Evolutionary conservation across 2,329 filamentous ascomycete genomes (phyloP).

Genomic region (Cladophialophora yegresii): DNA sequence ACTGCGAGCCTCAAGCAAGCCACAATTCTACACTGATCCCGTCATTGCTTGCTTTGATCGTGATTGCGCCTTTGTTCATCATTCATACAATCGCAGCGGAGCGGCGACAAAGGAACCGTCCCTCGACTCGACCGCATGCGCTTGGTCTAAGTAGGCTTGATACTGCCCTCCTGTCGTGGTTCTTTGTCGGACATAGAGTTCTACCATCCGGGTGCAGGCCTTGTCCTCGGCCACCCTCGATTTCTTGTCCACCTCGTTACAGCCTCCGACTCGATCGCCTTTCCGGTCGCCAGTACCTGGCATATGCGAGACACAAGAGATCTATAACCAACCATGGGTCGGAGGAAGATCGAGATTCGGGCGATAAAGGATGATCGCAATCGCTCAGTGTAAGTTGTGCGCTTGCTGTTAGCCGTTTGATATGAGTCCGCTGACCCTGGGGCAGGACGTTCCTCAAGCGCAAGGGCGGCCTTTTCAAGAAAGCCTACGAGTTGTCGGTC

Average conservation of each 20-base stretch:
- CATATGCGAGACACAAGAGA: slow-evolving; percentile 20
- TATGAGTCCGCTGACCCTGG: slow-evolving; percentile 15
- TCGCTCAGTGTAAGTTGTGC: slow-evolving; percentile 80
- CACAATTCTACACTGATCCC: slow-evolving; percentile 18
- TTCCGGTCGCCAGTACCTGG: background rate
- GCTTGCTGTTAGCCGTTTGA: background rate
- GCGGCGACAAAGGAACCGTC: slow-evolving; percentile 9
- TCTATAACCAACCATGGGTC: slow-evolving; percentile 67
- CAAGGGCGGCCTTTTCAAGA: slow-evolving; percentile 98
- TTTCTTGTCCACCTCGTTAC: slow-evolving; percentile 5
- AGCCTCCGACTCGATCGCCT: background rate
- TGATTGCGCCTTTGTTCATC: slow-evolving; percentile 13
- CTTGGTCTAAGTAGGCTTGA: background rate
- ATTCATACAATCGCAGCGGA: slow-evolving; percentile 1
- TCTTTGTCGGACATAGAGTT: slow-evolving; percentile 15
- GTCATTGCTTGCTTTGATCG: slow-evolving; percentile 4
- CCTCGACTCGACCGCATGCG: slow-evolving; percentile 14
- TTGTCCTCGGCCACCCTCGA: slow-evolving; percentile 10
- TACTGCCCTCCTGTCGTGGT: background rate
- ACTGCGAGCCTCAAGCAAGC: slow-evolving; percentile 20
- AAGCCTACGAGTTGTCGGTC: slow-evolving; percentile 96
- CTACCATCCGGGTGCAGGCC: background rate
- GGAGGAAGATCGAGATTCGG: slow-evolving; percentile 99
- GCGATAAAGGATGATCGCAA: slow-evolving; percentile 98
- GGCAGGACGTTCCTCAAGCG: slow-evolving; percentile 93